Evolutionary conservation across 1,284 basidiomycete species (phyloP), one percentile per base, ranked within the genome.

Genomic region (Naganishia sp.): DNA sequence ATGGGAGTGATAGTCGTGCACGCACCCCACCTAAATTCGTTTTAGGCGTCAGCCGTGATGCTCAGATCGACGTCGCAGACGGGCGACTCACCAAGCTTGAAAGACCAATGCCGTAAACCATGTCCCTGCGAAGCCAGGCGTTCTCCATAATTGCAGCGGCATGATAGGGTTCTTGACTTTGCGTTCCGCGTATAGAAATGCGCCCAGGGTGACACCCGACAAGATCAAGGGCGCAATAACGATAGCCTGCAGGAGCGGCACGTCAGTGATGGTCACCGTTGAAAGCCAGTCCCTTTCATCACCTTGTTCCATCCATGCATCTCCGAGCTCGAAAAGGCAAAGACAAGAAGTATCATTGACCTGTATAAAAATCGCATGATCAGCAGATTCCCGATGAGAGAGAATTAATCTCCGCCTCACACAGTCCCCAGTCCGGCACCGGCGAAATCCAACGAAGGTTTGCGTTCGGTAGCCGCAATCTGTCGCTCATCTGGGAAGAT

Each of bases 101-200:
- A 46, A 46, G 10, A 46, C 6, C 45, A 46, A 9, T 18, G 45
- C 45, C 45, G 45, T 46, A 23, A 46, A 46, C 45, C 45, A 46
- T 11, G 45, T 46, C 18, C 45, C 45, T n/a, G 45, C 45, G 18
- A 46, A 46, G 11, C 45, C 45, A 23, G 45, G 45, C 7, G 45
- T 46, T 23, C 16, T 46, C 45, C 45, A 46, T 18, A 46, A 9
- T 9, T 46, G 45, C 13, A 46, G 23, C 23, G 45, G 45, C 45
- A 46, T 46, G 18, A 46, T 46, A 11, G 45, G 45, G 45, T 46
- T 46, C 23, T 56, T 56, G 55, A 46, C 45, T 46, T 46, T 46
- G 45, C 45, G 45, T 46, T 46, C 45, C 18, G 45, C 23, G 23
- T 18, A 46, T 18, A 46, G 18, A n/a, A 46, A 46, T 46, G 45